These are phyloP conservation scores for Raffaelea arxii DNA, from an alignment of 2,329 filamentous ascomycete species.

Conservation along the genomic window DNA sequence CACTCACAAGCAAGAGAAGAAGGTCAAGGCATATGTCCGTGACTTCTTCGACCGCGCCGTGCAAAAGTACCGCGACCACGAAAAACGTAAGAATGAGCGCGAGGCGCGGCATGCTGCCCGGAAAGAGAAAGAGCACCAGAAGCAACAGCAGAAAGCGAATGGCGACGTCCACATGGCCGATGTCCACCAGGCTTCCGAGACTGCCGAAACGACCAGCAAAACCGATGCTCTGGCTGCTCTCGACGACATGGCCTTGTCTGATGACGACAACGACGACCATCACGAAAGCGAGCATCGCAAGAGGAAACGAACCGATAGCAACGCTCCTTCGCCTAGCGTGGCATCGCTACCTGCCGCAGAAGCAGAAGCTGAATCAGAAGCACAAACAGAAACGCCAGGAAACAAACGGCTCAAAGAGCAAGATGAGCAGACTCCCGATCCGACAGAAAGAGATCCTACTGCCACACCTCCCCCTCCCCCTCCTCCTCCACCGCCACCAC, in stretches of 20 bases:
- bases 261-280: constrained; percentile 28
- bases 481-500: constrained; percentile 5
- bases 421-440: constrained; percentile 16
- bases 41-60: constrained; percentile 83
- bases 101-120: constrained; percentile 8
- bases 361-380: constrained; percentile 46
- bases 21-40: constrained; percentile 74
- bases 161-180: background rate
- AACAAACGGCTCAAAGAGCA: constrained; percentile 41
- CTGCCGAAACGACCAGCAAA: background rate
- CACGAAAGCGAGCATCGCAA: constrained; percentile 36
- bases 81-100: constrained; percentile 50
- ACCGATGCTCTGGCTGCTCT: constrained; percentile 17
- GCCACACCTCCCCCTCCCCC: constrained; percentile 21
- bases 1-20: constrained; percentile 66
- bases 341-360: constrained; percentile 48
- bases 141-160: background rate
- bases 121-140: background rate
- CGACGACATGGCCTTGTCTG: constrained; percentile 28
- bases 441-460: too few relatives aligned
- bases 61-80: constrained; percentile 58
- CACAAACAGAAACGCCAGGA: background rate
- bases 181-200: too few relatives aligned
- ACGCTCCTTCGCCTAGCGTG: constrained; percentile 28
- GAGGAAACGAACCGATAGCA: constrained; percentile 51